Percentiles rank a stretch among this genome's conserved stretches.
Evolutionary conservation across 768 basidiomycete species (phyloP).

Genomic region (Termitomyces sp.): DNA sequence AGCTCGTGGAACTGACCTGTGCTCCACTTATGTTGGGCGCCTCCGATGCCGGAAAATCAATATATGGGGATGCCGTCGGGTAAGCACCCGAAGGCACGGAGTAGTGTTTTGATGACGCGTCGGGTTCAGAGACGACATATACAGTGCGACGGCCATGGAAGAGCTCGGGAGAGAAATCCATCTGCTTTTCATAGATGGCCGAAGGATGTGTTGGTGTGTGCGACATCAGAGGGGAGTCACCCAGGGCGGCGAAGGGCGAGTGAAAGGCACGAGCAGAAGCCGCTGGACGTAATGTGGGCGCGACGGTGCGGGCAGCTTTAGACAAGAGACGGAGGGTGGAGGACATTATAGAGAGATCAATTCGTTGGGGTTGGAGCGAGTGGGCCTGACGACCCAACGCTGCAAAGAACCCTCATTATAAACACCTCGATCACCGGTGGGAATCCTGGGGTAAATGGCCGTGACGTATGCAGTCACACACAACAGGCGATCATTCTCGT

Average conservation of each 20-base stretch:
- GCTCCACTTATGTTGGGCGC: constrained; percentile 28
- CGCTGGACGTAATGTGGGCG: constrained; percentile 15
- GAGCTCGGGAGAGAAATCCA: constrained; percentile 46
- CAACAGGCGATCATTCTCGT: neutral
- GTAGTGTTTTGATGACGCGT: constrained; percentile 55
- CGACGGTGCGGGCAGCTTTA: constrained; percentile 16
- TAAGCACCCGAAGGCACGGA: constrained; percentile 71
- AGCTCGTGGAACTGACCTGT: constrained; percentile 38
- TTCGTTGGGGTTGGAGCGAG: neutral
- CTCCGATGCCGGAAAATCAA: constrained; percentile 34
- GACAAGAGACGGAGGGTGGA: constrained; percentile 22
- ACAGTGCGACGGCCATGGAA: constrained; percentile 43
- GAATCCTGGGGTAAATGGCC: constrained; percentile 22
- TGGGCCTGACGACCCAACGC: neutral
- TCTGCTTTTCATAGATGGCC: constrained; percentile 58
- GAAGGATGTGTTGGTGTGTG: constrained; percentile 26
- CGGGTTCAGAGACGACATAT: constrained; percentile 72
- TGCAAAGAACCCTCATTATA: constrained; percentile 9
- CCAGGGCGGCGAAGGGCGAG: constrained; percentile 56
- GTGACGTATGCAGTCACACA: constrained; percentile 10
- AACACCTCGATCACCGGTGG: constrained; percentile 15
- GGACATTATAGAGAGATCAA: constrained; percentile 24
- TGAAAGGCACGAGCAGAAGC: constrained; percentile 49
- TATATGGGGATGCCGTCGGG: constrained; percentile 42
- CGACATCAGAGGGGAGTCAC: constrained; percentile 29